Conservation (phyloP, 176 grass and related monocot genomes). For the Aegilops sharonensis region DNA sequence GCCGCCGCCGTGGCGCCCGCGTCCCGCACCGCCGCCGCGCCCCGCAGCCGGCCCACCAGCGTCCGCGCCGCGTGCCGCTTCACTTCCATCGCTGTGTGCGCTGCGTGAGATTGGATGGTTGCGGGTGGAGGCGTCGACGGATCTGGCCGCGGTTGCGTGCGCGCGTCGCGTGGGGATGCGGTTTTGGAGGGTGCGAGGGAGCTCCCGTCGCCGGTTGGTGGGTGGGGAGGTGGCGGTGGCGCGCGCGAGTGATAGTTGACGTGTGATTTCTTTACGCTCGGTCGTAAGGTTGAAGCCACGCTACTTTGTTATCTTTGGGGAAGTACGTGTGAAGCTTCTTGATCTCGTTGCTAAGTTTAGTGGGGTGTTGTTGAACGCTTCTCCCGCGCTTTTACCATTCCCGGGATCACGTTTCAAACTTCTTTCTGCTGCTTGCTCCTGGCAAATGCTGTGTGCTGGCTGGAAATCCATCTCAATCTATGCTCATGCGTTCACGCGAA, state of each 20-base stretch:
- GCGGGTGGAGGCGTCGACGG: not conserved
- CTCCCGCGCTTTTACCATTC: not conserved
- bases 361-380: conserved; percentile 24
- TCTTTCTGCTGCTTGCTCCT: not conserved
- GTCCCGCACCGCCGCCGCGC: conserved; percentile 33
- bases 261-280: not conserved
- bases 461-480: not conserved
- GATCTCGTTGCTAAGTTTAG: not conserved
- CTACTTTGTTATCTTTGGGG: not conserved
- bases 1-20: conserved; percentile 32
- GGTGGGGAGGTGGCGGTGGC: not conserved
- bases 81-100: conserved; percentile 50
- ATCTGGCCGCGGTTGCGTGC: conserved; percentile 9
- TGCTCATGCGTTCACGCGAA: too few species aligned
- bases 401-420: not conserved
- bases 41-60: conserved; percentile 60
- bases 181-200: not conserved
- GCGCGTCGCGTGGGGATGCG: not conserved
- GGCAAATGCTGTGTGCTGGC: not conserved
- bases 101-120: not conserved
- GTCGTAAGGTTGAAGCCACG: conserved; percentile 6
- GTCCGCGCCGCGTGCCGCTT: conserved; percentile 57
- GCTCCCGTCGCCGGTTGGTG: not conserved
- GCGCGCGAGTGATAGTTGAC: not conserved
- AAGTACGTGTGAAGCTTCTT: not conserved